Evolutionary conservation across 345 rosid species (phyloP).

Genomic region (Clausena lansium): DNA sequence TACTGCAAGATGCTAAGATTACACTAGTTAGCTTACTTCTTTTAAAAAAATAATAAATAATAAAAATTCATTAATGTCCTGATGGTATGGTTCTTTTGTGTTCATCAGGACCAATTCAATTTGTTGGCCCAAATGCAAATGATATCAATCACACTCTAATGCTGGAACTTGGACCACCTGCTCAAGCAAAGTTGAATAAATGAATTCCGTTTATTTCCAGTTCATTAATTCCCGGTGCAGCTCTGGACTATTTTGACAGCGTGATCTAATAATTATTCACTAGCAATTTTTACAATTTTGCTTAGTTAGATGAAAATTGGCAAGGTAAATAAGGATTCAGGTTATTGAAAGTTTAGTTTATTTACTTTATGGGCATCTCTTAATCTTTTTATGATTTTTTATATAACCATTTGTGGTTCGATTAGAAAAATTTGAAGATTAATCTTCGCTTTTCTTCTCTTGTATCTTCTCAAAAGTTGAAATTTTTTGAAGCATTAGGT

Average conservation of each 20-base stretch:
- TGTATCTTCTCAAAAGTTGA: too few relatives aligned
- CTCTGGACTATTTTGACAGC: too few relatives aligned
- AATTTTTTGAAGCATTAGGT: too few relatives aligned
- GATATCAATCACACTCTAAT: slow-evolving; percentile 29
- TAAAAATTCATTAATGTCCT: too few relatives aligned
- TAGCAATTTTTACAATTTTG: neutral
- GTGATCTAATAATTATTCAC: neutral
- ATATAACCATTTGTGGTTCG: neutral
- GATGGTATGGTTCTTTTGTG: neutral
- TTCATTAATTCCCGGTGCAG: too few relatives aligned
- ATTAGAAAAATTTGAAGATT: neutral
- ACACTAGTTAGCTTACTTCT: too few relatives aligned
- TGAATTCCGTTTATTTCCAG: neutral
- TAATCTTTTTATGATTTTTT: neutral
- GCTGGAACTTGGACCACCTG: slow-evolving; percentile 26
- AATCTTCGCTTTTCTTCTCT: neutral
- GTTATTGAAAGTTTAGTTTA: neutral
- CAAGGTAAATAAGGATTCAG: neutral
- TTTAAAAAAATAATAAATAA: too few relatives aligned
- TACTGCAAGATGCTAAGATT: neutral
- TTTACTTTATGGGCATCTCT: neutral
- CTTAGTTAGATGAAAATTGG: neutral
- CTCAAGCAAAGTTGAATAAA: neutral
- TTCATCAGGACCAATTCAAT: slow-evolving; percentile 39
- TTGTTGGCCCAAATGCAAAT: slow-evolving; percentile 31